Evolutionary conservation across 1,139 yeast species (phyloP).

Genomic region (Ogataea hybrid): DNA sequence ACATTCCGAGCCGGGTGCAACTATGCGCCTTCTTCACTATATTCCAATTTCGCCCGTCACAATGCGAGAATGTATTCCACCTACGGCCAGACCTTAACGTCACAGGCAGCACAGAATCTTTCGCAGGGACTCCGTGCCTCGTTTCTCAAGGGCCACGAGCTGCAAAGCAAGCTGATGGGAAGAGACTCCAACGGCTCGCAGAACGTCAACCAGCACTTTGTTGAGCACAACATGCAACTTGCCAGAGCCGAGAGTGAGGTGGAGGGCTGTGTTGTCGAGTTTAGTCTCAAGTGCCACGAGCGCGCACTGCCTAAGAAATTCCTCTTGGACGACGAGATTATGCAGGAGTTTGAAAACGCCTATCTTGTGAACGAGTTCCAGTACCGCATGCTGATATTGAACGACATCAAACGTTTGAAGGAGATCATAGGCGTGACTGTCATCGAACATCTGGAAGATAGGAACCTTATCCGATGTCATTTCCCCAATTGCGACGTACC

Average conservation of each 20-base stretch:
- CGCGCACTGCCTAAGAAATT: slow-evolving; percentile 47
- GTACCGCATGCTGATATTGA: slow-evolving; percentile 37
- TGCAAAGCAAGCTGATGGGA: slow-evolving; percentile 17
- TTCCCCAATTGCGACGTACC: slow-evolving; percentile 56
- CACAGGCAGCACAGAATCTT: slow-evolving; percentile 40
- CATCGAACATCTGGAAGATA: slow-evolving; percentile 15
- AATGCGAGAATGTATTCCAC: slow-evolving; percentile 33
- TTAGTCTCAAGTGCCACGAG: slow-evolving; percentile 36
- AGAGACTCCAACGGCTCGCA: slow-evolving; percentile 29
- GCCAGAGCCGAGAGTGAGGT: slow-evolving; percentile 36
- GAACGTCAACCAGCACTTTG: slow-evolving; percentile 38
- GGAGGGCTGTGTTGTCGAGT: slow-evolving; percentile 53
- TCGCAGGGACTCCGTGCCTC: slow-evolving; percentile 36
- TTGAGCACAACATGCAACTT: slow-evolving; percentile 38
- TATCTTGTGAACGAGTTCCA: slow-evolving; percentile 34
- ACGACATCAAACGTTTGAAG: slow-evolving; percentile 39
- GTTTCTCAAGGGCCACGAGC: slow-evolving; percentile 32
- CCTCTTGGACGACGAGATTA: slow-evolving; percentile 46
- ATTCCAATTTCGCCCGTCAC: slow-evolving; percentile 28
- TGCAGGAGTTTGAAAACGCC: slow-evolving; percentile 40
- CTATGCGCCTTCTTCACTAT: slow-evolving; percentile 26
- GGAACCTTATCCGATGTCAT: slow-evolving; percentile 43
- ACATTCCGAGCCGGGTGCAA: slow-evolving; percentile 22
- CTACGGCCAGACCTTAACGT: slow-evolving; percentile 30
- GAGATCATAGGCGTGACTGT: slow-evolving; percentile 45